These are phyloP conservation scores for Schwanniomyces polymorphus DNA, from an alignment of 805 yeast genomes.

Conservation along the genomic window DNA sequence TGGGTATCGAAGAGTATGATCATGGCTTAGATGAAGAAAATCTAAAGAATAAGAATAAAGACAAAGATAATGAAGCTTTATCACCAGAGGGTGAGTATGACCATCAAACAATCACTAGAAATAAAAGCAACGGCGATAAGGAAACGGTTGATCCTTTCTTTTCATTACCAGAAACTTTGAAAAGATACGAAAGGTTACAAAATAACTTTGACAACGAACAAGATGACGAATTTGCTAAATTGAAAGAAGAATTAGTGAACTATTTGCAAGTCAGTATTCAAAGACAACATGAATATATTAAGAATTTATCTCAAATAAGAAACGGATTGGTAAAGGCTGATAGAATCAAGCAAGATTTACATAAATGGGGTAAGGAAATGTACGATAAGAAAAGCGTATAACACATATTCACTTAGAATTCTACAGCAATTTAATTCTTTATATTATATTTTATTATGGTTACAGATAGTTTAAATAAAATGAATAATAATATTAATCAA, in stretches of 20 bases:
- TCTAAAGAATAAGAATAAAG: constrained; percentile 10
- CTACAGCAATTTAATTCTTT: not conserved
- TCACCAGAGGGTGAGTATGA: not conserved
- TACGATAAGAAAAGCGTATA: constrained; percentile 43
- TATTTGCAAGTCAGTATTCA: constrained; percentile 46
- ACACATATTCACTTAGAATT: not conserved
- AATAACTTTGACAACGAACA: constrained; percentile 20
- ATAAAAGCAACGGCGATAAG: constrained; percentile 4
- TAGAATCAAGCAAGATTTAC: constrained; percentile 65
- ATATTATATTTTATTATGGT: not conserved
- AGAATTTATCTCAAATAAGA: constrained; percentile 73
- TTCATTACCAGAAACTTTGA: constrained; percentile 55
- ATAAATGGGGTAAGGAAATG: constrained; percentile 85
- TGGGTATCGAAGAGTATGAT: constrained; percentile 70
- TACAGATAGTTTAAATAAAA: not conserved
- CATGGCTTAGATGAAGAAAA: constrained; percentile 47
- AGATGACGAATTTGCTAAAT: constrained; percentile 43
- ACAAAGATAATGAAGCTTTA: not conserved
- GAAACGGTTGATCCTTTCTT: constrained; percentile 42
- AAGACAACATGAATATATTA: constrained; percentile 74
- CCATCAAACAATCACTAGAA: not conserved
- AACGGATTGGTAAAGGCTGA: constrained; percentile 78
- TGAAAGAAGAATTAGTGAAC: constrained; percentile 56
- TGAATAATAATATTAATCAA: not conserved
- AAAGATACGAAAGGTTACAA: constrained; percentile 23